Conservation (phyloP, 2,329 filamentous ascomycete species). For the Fusarium sp. region DNA sequence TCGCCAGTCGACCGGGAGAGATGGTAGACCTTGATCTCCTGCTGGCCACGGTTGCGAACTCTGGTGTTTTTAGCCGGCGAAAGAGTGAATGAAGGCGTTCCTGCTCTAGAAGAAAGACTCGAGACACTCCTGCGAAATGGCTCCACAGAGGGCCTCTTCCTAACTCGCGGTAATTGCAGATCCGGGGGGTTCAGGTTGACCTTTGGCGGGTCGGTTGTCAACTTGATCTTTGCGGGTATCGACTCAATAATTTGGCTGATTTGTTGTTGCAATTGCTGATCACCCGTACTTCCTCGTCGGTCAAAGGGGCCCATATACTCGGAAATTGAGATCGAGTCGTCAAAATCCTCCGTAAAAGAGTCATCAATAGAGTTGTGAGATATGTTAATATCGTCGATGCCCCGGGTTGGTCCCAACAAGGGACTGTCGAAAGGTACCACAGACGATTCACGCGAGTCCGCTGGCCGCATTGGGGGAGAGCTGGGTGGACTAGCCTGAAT, state of each 20-base stretch:
- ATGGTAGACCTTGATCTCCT: constrained; percentile 93
- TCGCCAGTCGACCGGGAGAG: constrained; percentile 87
- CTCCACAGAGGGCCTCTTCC: constrained; percentile 61
- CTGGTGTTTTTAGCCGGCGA: constrained; percentile 73
- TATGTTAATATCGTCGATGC: constrained; percentile 57
- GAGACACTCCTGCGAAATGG: constrained; percentile 65
- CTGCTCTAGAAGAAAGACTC: constrained; percentile 68
- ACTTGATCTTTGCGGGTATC: constrained; percentile 84
- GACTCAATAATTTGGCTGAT: constrained; percentile 84
- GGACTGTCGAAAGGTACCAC: constrained; percentile 64
- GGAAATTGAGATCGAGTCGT: constrained; percentile 57
- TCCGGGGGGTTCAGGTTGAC: constrained; percentile 73
- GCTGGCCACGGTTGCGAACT: constrained; percentile 67
- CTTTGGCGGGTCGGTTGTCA: constrained; percentile 70
- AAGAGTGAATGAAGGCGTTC: constrained; percentile 78
- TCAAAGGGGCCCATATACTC: constrained; percentile 47
- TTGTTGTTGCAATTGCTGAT: constrained; percentile 83
- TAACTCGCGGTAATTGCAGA: constrained; percentile 65
- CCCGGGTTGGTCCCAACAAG: constrained; percentile 59
- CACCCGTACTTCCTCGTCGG: constrained; percentile 59
- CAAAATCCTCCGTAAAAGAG: constrained; percentile 64
- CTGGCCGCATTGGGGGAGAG: constrained; percentile 59
- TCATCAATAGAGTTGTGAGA: constrained; percentile 61
- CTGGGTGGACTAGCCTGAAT: constrained; percentile 63
- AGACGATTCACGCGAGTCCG: constrained; percentile 49